A percentile compares a stretch with the other conserved stretches of the same genome.
Conservation (phyloP, 129 eudicot species). For the Lonicera japonica region DNA sequence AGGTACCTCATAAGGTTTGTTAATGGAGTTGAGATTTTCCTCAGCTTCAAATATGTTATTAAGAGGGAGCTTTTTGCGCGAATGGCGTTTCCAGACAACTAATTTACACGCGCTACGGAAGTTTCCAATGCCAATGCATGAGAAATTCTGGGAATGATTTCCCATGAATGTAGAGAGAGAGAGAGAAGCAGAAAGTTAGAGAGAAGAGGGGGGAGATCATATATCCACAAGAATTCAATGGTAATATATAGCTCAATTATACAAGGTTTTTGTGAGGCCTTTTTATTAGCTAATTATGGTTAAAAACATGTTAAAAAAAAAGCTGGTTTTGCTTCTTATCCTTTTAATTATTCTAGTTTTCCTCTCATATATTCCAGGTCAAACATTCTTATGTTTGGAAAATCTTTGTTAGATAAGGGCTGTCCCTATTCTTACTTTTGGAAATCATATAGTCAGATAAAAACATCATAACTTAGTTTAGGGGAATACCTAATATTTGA, state of each 20-base stretch:
- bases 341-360: no score
- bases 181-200: slow-evolving; percentile 4
- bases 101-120: slow-evolving; percentile 31
- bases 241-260: slow-evolving; percentile 1
- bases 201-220: not conserved
- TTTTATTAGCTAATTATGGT: not conserved
- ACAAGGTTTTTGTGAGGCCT: slow-evolving; percentile 9
- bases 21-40: slow-evolving; percentile 15
- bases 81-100: slow-evolving; percentile 29
- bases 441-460: no score
- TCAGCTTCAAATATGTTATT: slow-evolving; percentile 12
- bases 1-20: slow-evolving; percentile 15
- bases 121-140: slow-evolving; percentile 22
- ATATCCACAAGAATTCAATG: slow-evolving; percentile 1
- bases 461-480: no score
- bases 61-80: slow-evolving; percentile 20
- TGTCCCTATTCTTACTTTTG: no score
- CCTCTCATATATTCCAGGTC: no score
- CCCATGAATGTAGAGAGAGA: slow-evolving; percentile 22
- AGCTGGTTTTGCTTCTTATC: no score
- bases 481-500: no score
- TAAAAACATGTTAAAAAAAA: no score
- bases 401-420: no score
- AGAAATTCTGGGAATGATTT: slow-evolving; percentile 9
- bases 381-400: no score